Conservation (phyloP, 495 filamentous ascomycete species). For the Hypoxylon cercidicola region DNA sequence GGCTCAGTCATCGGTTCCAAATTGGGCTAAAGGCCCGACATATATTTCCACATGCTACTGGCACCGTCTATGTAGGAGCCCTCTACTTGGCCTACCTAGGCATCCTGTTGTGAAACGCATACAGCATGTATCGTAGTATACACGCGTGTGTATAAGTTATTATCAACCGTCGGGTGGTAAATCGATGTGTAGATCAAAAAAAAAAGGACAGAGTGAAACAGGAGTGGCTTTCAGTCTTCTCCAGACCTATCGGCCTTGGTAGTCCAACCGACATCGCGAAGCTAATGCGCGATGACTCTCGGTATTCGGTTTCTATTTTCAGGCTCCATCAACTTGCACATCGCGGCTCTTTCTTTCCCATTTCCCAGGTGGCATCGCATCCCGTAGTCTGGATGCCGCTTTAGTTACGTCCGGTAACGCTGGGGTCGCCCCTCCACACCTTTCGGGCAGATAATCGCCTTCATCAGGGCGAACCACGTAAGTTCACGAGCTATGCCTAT, state of each 20-base stretch:
- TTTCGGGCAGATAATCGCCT: slow-evolving; percentile 32
- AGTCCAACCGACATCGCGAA: slow-evolving; percentile 19
- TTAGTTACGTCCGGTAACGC: slow-evolving; percentile 43
- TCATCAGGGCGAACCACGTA: slow-evolving; percentile 36
- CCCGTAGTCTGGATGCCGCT: slow-evolving; percentile 43
- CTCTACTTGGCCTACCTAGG: too few species aligned
- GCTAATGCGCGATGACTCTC: slow-evolving; percentile 29
- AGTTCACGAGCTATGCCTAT: slow-evolving; percentile 25
- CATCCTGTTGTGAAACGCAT: slow-evolving; percentile 12
- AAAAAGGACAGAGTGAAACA: slow-evolving; percentile 1
- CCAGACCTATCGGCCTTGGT: slow-evolving; percentile 10
- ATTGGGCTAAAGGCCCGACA: slow-evolving; percentile 13
- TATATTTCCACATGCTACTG: slow-evolving; percentile 13
- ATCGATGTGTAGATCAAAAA: neutral
- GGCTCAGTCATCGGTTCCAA: slow-evolving; percentile 14
- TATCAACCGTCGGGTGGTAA: slow-evolving; percentile 16
- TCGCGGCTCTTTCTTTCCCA: slow-evolving; percentile 40
- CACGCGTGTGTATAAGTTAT: neutral
- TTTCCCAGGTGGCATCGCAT: slow-evolving; percentile 39
- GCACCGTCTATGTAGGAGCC: too few species aligned
- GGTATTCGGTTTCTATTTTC: slow-evolving; percentile 38
- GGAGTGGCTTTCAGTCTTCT: slow-evolving; percentile 13
- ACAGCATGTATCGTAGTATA: slow-evolving; percentile 18
- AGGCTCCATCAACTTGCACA: slow-evolving; percentile 22
- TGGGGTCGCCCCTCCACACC: slow-evolving; percentile 43